Percentiles rank a stretch among this genome's conserved stretches.
phyloP scores from a whole-genome alignment of 2,329 filamentous ascomycete species.

The Septoria linicola region DNA sequence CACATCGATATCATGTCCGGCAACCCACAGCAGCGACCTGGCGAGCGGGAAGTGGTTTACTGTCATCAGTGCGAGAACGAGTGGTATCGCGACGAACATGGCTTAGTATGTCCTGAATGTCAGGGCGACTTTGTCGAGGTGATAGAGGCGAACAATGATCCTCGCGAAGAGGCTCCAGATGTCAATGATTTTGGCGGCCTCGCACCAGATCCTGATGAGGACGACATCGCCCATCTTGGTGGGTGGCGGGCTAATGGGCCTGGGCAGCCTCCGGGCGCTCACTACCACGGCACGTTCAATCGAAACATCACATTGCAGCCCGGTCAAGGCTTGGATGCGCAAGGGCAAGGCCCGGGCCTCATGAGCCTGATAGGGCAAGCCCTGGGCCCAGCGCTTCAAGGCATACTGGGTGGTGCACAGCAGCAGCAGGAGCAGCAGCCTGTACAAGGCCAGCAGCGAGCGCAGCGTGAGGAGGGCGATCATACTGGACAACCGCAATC shows the following conservation, averaged over 20 bases:
- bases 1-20: constrained; percentile 7
- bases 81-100: constrained; percentile 73
- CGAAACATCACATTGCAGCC: constrained; percentile 38
- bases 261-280: constrained; percentile 31
- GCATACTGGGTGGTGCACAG: constrained; percentile 25
- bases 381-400: constrained; percentile 20
- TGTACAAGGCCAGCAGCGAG: constrained; percentile 20
- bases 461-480: constrained; percentile 10
- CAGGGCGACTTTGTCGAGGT: constrained; percentile 79
- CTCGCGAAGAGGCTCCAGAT: constrained; percentile 46
- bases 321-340: constrained; percentile 14
- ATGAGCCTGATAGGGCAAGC: constrained; percentile 27
- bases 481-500: too few relatives aligned
- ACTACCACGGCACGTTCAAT: constrained; percentile 40
- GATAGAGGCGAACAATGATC: constrained; percentile 60
- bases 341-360: constrained; percentile 43
- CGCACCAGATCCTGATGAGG: constrained; percentile 51
- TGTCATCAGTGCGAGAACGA: constrained; percentile 80
- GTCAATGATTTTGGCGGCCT: constrained; percentile 19
- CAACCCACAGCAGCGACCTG: constrained; percentile 21
- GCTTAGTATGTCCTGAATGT: constrained; percentile 74
- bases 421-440: constrained; percentile 19
- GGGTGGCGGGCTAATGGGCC: constrained; percentile 35
- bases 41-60: constrained; percentile 68
- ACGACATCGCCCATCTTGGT: constrained; percentile 40